Percentiles rank a stretch among this genome's conserved stretches.
Evolutionary conservation across 2,329 filamentous ascomycete genomes (phyloP).

Genomic region (Paraconiothyrium sp.): DNA sequence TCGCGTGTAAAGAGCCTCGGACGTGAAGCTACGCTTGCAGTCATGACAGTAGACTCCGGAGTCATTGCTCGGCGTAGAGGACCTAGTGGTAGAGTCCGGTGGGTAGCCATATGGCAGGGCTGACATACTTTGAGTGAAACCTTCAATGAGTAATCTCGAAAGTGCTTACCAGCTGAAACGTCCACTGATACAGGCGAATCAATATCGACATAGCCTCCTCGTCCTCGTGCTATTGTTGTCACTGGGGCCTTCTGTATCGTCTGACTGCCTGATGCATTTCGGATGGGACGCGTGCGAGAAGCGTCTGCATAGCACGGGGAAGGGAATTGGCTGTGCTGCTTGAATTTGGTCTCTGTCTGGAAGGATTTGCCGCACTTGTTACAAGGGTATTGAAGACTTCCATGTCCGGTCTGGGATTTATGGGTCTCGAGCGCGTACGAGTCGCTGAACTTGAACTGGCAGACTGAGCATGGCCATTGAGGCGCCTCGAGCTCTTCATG

Average conservation of each 20-base stretch:
- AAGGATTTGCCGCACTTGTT: conserved; percentile 20
- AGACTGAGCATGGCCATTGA: conserved; percentile 22
- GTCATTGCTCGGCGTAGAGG: conserved; percentile 20
- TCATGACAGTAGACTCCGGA: conserved; percentile 23
- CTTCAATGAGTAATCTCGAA: neutral
- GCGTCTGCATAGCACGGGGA: conserved; percentile 17
- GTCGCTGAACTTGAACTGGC: conserved; percentile 29
- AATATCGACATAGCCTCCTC: conserved; percentile 19
- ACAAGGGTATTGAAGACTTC: conserved; percentile 2
- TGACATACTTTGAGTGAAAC: neutral
- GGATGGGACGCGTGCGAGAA: conserved; percentile 18
- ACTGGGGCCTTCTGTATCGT: too few species aligned
- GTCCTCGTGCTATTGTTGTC: neutral
- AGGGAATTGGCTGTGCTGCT: conserved; percentile 23
- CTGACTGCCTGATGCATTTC: neutral
- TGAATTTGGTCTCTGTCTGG: conserved; percentile 6
- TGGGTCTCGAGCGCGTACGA: conserved; percentile 34
- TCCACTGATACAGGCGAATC: conserved; percentile 13
- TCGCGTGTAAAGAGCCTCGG: conserved; percentile 22
- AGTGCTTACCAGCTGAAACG: neutral
- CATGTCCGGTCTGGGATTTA: conserved; percentile 24
- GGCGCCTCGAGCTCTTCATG: conserved; percentile 21
- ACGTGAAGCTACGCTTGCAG: conserved; percentile 35
- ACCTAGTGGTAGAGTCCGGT: neutral
- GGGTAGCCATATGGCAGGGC: neutral